Conservation (phyloP, 192 early-diverging fungal species). For the Obelidium mucronatum region DNA sequence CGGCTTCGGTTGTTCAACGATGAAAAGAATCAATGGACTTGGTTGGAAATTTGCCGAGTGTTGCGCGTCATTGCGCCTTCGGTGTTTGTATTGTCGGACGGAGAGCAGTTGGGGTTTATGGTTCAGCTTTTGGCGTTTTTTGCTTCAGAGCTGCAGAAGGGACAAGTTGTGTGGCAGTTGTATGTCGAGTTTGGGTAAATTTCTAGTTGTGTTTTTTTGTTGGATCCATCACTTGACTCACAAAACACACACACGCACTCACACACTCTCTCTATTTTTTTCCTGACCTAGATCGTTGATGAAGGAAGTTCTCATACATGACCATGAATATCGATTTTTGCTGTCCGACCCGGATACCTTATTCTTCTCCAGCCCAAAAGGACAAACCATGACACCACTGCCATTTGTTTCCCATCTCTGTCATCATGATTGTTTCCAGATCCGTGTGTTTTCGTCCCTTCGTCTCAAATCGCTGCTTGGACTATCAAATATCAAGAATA, state of each 20-base stretch:
- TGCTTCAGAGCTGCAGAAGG: slow-evolving; percentile 10
- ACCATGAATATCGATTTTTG: slow-evolving; percentile 1
- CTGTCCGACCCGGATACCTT: neutral
- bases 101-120: neutral
- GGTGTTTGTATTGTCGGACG: neutral
- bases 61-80: neutral
- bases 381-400: neutral
- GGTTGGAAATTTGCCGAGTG: neutral
- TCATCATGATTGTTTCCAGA: no score
- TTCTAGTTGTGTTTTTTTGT: neutral
- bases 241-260: neutral
- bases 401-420: no score
- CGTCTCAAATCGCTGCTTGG: neutral
- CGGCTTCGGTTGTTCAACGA: neutral
- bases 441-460: no score
- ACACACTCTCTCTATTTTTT: neutral
- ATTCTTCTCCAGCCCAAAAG: slow-evolving; percentile 26
- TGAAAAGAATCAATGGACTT: slow-evolving; percentile 29
- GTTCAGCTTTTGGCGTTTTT: slow-evolving; percentile 18
- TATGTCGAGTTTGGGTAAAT: slow-evolving; percentile 17
- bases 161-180: slow-evolving; percentile 16
- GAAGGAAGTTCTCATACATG: neutral
- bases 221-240: neutral
- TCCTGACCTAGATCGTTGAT: neutral
- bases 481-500: neutral